These are phyloP conservation scores for Xylogone sp. DNA, from an alignment of 2,329 filamentous ascomycete species.

Conservation along the genomic window DNA sequence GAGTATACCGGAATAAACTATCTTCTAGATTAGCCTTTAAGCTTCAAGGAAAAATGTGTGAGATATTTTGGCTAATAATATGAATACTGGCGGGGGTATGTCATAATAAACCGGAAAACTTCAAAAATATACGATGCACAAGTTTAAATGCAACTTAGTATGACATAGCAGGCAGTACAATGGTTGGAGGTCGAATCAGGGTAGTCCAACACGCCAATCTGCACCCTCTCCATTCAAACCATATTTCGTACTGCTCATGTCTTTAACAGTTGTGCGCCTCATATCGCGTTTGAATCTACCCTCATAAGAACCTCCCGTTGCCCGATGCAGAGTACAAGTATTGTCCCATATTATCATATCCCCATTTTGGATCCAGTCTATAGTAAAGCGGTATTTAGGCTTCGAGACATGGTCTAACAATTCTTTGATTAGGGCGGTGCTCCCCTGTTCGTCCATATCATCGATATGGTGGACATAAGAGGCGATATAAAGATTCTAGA, in stretches of 20 bases:
- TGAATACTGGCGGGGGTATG: too few species aligned
- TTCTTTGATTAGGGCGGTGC: conserved; percentile 20
- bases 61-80: too few species aligned
- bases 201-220: conserved; percentile 15
- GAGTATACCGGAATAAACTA: too few species aligned
- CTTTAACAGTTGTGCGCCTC: conserved; percentile 51
- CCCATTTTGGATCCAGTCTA: conserved; percentile 42
- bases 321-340: conserved; percentile 48
- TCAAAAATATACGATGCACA: neutral
- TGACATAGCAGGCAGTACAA: neutral
- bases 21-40: too few species aligned
- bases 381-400: conserved; percentile 33
- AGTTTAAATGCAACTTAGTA: too few species aligned
- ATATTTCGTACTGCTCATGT: conserved; percentile 34
- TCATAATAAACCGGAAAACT: too few species aligned
- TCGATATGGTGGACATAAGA: conserved; percentile 49
- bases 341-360: conserved; percentile 59
- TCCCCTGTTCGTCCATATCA: conserved; percentile 24
- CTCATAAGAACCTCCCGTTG: conserved; percentile 41
- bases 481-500: conserved; percentile 44
- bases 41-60: too few species aligned
- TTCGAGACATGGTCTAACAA: conserved; percentile 24
- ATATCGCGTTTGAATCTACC: conserved; percentile 46
- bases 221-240: conserved; percentile 32
- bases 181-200: neutral